Evolutionary conservation across 805 yeast species (phyloP).

Genomic region (Candida stauntonica): DNA sequence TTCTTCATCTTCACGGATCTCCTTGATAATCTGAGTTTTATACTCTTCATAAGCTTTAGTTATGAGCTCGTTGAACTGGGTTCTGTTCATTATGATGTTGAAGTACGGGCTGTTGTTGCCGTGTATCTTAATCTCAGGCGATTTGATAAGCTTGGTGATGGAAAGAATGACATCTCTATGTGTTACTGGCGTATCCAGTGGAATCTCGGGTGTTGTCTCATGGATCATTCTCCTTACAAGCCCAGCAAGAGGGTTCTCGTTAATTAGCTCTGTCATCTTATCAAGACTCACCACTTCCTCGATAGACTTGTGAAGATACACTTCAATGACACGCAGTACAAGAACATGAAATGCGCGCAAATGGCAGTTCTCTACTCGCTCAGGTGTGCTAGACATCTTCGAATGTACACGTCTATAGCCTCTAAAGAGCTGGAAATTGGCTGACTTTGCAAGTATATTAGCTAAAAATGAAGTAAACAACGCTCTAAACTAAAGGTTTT

Average conservation of each 20-base stretch:
- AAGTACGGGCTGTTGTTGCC: slow-evolving; percentile 24
- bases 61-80: slow-evolving; percentile 18
- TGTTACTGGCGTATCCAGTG: slow-evolving; percentile 8
- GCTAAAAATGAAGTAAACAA: too few species aligned
- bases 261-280: slow-evolving; percentile 21
- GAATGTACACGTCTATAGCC: too few species aligned
- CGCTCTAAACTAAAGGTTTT: too few species aligned
- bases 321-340: slow-evolving; percentile 25
- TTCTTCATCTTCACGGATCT: slow-evolving; percentile 16
- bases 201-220: slow-evolving; percentile 5
- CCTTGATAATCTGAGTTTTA: slow-evolving; percentile 4
- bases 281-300: slow-evolving; percentile 22
- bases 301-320: slow-evolving; percentile 22
- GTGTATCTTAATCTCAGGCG: slow-evolving; percentile 22
- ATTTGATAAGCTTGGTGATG: slow-evolving; percentile 22
- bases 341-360: slow-evolving; percentile 21
- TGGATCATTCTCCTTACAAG: slow-evolving; percentile 11
- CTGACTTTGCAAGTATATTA: too few species aligned
- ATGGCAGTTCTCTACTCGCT: slow-evolving; percentile 4
- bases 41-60: slow-evolving; percentile 10
- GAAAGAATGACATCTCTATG: slow-evolving; percentile 24
- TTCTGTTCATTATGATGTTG: slow-evolving; percentile 18
- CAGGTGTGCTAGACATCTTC: not conserved
- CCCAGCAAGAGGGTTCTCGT: slow-evolving; percentile 17
- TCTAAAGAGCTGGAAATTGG: too few species aligned